These are phyloP conservation scores for Cercophora scortea DNA, from an alignment of 495 filamentous ascomycete species.

Conservation along the genomic window DNA sequence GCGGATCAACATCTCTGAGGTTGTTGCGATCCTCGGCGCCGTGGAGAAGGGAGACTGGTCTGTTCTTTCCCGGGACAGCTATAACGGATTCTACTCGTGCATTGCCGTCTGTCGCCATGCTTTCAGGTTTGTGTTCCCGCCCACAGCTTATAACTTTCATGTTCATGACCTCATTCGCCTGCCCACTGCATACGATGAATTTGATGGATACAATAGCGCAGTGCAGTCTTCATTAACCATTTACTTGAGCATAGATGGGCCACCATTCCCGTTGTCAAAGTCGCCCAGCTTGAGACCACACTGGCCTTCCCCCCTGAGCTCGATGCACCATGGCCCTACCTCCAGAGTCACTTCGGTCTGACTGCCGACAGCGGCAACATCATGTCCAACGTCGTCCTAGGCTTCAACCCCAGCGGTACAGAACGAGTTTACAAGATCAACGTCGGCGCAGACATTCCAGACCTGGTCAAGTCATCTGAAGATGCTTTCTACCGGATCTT, in stretches of 20 bases:
- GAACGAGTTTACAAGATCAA: slow-evolving; percentile 26
- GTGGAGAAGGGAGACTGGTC: slow-evolving; percentile 19
- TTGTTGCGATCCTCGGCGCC: slow-evolving; percentile 13
- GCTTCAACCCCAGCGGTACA: slow-evolving; percentile 19
- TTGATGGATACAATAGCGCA: no score
- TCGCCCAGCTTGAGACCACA: slow-evolving; percentile 31
- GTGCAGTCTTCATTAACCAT: no score
- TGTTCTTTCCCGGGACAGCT: slow-evolving; percentile 18
- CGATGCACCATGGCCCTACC: slow-evolving; percentile 26
- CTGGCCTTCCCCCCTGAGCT: slow-evolving; percentile 30
- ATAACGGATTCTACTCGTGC: slow-evolving; percentile 34
- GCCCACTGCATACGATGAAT: no score
- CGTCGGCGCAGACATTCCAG: slow-evolving; percentile 15
- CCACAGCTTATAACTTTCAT: neutral
- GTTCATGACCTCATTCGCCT: no score
- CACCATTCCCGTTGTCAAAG: slow-evolving; percentile 32
- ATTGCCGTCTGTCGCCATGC: slow-evolving; percentile 29
- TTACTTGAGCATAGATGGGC: slow-evolving; percentile 24
- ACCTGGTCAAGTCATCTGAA: slow-evolving; percentile 19
- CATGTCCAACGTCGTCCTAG: slow-evolving; percentile 27
- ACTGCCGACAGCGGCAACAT: slow-evolving; percentile 29
- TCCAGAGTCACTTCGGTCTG: slow-evolving; percentile 29
- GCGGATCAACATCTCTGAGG: slow-evolving; percentile 17
- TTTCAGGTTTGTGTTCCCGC: slow-evolving; percentile 15
- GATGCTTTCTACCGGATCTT: slow-evolving; percentile 27